These are phyloP conservation scores for Claviceps monticola DNA, from an alignment of 2,329 filamentous ascomycete genomes.

Conservation along the genomic window DNA sequence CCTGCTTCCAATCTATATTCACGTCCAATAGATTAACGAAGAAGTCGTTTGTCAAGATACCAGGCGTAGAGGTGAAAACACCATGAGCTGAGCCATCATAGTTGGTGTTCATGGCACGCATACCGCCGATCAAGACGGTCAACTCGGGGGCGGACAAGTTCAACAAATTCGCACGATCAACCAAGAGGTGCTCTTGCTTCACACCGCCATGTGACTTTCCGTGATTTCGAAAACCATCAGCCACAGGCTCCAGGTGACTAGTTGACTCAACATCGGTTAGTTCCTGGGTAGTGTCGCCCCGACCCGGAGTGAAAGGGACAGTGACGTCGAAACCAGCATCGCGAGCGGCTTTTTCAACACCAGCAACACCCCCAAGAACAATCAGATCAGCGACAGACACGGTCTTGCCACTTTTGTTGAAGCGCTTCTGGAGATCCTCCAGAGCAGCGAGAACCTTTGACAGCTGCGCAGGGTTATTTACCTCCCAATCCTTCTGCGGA, in stretches of 20 bases:
- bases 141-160: constrained; percentile 58
- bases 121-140: constrained; percentile 56
- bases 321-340: constrained; percentile 31
- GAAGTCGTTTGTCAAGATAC: constrained; percentile 65
- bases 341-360: constrained; percentile 55
- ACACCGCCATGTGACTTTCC: constrained; percentile 47
- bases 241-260: constrained; percentile 49
- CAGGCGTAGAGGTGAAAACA: constrained; percentile 54
- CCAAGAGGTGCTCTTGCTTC: constrained; percentile 52
- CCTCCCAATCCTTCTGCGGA: constrained; percentile 58
- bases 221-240: constrained; percentile 74
- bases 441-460: constrained; percentile 46
- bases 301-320: constrained; percentile 62
- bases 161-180: constrained; percentile 59
- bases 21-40: constrained; percentile 67
- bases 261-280: constrained; percentile 56
- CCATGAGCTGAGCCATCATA: constrained; percentile 54
- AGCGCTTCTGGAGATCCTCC: constrained; percentile 51
- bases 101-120: constrained; percentile 57
- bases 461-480: constrained; percentile 60
- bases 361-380: constrained; percentile 57
- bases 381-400: constrained; percentile 69
- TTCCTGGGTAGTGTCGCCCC: constrained; percentile 56
- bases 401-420: constrained; percentile 55
- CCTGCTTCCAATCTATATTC: constrained; percentile 42